Evolutionary conservation across 495 filamentous ascomycete genomes (phyloP), one percentile per base, ranked within the genome.

Genomic region (Penicillium flavigenum): DNA sequence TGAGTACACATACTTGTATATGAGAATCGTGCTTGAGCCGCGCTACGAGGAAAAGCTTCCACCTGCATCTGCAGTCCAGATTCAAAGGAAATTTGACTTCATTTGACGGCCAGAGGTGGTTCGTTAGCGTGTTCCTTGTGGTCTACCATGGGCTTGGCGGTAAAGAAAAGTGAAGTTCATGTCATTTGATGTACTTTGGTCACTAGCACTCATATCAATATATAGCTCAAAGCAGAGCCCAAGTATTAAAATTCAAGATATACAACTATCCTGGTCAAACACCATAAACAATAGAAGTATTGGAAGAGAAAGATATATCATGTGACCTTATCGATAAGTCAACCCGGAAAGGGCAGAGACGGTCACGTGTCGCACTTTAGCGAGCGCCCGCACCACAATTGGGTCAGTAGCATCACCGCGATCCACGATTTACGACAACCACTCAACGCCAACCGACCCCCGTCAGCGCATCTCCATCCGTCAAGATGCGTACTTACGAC

Each of bases 401-500:
- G 68, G 73, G 67, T 68, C 72, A 55, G 32, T 65, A 64, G 66
- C 66, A 65, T 63, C 63, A 62, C 68, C 73, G 72, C 65, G 71
- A 69, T 70, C 69, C 70, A 69, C 74, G 74, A 69, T 66, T 75
- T 72, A 72, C 72, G 70, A 77, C 68, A 70, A 79, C 70, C 74
- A 76, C 76, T 75, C 69, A 78, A 76, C 76, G 75, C 72, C 73
- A 78, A 78, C 66, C 73, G 72, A 73, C 68, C 70, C 68, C 69
- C 72, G 73, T 74, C 72, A 69, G 72, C 75, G 75, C 76, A 79
- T 79, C 75, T 61, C 63, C 67, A 61, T 74, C 82, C 82, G 80
- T 81, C 86, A 90, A 79, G 76, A 96, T 96, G 91, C 88, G 90
- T 84, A 96, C 91, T 79, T 97, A 96, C 91, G 91, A 96, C 84